Base-by-base conservation (phyloP, 257 asterid species). In the Gentiana dahurica region DNA sequence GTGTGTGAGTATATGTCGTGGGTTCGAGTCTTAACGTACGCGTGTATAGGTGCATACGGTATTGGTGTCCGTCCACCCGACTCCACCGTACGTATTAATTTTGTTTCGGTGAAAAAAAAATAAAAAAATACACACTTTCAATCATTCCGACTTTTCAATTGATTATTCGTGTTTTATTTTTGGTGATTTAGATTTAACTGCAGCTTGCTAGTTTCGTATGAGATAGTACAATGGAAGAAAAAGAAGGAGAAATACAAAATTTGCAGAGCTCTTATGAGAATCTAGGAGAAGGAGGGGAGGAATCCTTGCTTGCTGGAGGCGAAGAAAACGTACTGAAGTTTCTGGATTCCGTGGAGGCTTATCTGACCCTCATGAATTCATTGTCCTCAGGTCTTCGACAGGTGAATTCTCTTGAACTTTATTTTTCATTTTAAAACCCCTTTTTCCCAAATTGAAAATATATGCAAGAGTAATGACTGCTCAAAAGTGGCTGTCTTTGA, bases 361-460 rank as follows among this genome's bases (percentile, higher is more conserved):
- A 87, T 68, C 75, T 91, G 32, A 65, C 44, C 62, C 87, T 82
- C 3, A 69, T 79, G 77, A 79, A 84, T 73, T 74, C 86, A 41
- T 52, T 87, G 51, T 81, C 89, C 59, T 81, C 98, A 50, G 63
- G 86, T 41, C 95, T 91, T 72, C 94, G 96, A 58, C 85, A 87
- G 96, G 96, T 87, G 64, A 46, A 57, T 24, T 15, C 37, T 48
- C 44, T 51, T 67, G 12, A 12, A 2, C 13, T 49, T 46, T 51
- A 0, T 24, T 24, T 38, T 59, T 44, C 38, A 63, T 58, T 6
- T 51, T 7, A 35, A 34, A 2, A 49, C 41, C 39, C 32, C 13
- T 32, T 3, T 15, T 50, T 44, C 35, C 39, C 45, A 57, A 58
- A 12, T 9, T 11, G n/a, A 41, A 49, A 43, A 43, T 24, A 56